These are phyloP conservation scores for Fibroporia radiculosa DNA, from an alignment of 768 basidiomycete species.

Conservation along the genomic window DNA sequence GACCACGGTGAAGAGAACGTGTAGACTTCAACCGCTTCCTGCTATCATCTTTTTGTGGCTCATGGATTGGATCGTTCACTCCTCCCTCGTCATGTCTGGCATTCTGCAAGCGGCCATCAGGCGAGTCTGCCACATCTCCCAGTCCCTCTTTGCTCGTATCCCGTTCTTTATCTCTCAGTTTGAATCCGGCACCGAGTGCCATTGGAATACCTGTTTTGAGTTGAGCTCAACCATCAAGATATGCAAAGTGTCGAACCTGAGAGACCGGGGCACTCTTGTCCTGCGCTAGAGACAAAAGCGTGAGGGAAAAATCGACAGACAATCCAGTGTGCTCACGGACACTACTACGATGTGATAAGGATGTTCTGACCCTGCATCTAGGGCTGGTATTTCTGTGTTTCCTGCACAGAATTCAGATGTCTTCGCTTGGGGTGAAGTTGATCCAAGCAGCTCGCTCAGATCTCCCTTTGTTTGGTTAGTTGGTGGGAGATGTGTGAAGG, in stretches of 20 bases:
- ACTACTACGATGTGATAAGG: constrained; percentile 76
- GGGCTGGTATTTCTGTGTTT: constrained; percentile 33
- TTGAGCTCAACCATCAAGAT: neutral
- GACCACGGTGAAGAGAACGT: neutral
- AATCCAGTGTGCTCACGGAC: constrained; percentile 33
- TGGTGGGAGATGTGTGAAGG: no score
- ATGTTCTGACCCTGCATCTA: constrained; percentile 46
- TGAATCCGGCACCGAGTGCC: constrained; percentile 73
- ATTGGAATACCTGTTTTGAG: constrained; percentile 58
- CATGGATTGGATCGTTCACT: neutral
- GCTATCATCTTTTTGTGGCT: neutral
- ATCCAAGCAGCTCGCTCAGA: constrained; percentile 61
- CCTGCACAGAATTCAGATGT: constrained; percentile 12
- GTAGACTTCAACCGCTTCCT: neutral
- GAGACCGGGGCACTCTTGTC: constrained; percentile 78
- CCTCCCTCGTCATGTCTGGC: neutral
- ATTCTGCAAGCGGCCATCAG: neutral
- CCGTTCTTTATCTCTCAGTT: constrained; percentile 44
- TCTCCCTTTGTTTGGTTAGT: constrained; percentile 72
- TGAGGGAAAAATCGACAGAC: constrained; percentile 8
- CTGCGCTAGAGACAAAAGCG: constrained; percentile 37
- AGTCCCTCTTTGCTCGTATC: constrained; percentile 22
- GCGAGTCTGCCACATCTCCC: neutral
- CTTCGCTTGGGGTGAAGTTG: constrained; percentile 38
- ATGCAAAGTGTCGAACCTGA: constrained; percentile 38